Percentiles rank a stretch among this genome's conserved stretches.
phyloP scores from a whole-genome alignment of 2,329 filamentous ascomycete species.

The Salinomyces thailandicus region DNA sequence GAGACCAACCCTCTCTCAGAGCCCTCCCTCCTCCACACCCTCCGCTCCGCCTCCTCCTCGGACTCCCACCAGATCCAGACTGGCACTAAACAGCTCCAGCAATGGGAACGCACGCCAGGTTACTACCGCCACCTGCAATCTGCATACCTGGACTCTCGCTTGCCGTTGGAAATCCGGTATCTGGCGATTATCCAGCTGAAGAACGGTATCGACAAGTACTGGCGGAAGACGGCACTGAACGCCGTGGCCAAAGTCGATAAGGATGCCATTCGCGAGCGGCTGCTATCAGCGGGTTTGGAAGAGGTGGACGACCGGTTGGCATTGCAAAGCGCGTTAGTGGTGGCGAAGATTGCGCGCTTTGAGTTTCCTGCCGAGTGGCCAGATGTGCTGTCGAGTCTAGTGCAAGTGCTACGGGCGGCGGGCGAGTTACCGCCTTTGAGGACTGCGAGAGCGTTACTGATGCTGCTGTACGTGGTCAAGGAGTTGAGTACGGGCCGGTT shows the following conservation, averaged over 20 bases:
- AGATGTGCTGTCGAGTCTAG: constrained; percentile 42
- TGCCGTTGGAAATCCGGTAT: constrained; percentile 71
- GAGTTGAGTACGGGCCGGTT: constrained; percentile 75
- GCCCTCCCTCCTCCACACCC: constrained; percentile 36
- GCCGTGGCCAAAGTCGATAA: constrained; percentile 62
- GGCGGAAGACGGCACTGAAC: constrained; percentile 69
- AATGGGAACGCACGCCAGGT: constrained; percentile 39
- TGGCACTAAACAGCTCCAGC: constrained; percentile 42
- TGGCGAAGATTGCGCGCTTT: constrained; percentile 78
- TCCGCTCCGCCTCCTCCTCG: constrained; percentile 38
- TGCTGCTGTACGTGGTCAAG: constrained; percentile 79
- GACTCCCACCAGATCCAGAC: constrained; percentile 41
- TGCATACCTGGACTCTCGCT: constrained; percentile 67
- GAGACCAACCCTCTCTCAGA: constrained; percentile 56
- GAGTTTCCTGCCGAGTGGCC: constrained; percentile 85
- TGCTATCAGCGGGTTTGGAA: constrained; percentile 66
- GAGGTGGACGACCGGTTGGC: constrained; percentile 68
- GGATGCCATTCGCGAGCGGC: constrained; percentile 58
- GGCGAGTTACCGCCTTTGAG: constrained; percentile 35
- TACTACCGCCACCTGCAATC: constrained; percentile 45
- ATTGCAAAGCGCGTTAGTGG: constrained; percentile 75
- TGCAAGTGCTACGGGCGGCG: constrained; percentile 49
- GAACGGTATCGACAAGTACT: constrained; percentile 87
- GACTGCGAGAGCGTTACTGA: constrained; percentile 61
- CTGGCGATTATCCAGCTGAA: constrained; percentile 90